Percentiles rank a stretch among this genome's conserved stretches.
Evolutionary conservation across 805 yeast species (phyloP).

Genomic region (Cephaloascus fragrans): DNA sequence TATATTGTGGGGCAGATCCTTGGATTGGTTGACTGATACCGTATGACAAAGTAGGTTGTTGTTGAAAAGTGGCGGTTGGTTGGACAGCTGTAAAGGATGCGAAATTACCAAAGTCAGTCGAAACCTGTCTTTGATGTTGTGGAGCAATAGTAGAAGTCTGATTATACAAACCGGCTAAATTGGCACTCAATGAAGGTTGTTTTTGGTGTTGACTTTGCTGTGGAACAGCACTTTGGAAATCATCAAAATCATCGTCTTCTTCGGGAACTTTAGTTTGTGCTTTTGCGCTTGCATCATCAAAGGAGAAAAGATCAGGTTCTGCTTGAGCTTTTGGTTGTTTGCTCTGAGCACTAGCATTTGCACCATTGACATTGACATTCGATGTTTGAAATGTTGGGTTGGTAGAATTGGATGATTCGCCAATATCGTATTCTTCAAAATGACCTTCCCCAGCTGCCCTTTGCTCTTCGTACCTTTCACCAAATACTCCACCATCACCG

Average conservation of each 20-base stretch:
- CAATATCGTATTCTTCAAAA: conserved; percentile 57
- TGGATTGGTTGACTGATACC: conserved; percentile 4
- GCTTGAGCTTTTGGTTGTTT: conserved; percentile 10
- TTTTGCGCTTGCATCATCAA: conserved; percentile 19
- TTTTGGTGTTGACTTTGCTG: conserved; percentile 12
- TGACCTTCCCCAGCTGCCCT: conserved; percentile 32
- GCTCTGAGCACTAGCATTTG: too few species aligned
- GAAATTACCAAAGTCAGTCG: not conserved
- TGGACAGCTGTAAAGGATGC: conserved; percentile 6
- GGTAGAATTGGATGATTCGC: conserved; percentile 9
- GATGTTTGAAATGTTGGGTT: conserved; percentile 27
- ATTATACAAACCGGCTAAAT: conserved; percentile 18
- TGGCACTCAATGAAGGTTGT: conserved; percentile 11
- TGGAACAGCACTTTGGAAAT: conserved; percentile 64
- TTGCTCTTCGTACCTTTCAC: conserved; percentile 53
- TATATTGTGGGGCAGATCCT: conserved; percentile 9
- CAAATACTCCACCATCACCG: conserved; percentile 67
- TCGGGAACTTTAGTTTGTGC: conserved; percentile 26
- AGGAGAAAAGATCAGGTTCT: conserved; percentile 40
- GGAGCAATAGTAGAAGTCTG: conserved; percentile 7
- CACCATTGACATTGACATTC: conserved; percentile 17
- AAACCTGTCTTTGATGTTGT: not conserved
- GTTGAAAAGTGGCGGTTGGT: conserved; percentile 10
- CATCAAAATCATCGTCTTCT: conserved; percentile 71
- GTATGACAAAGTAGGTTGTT: conserved; percentile 8